Percentiles rank a stretch among this genome's conserved stretches.
Conservation (phyloP, 208 protist genomes). For the Leishmania major region DNA sequence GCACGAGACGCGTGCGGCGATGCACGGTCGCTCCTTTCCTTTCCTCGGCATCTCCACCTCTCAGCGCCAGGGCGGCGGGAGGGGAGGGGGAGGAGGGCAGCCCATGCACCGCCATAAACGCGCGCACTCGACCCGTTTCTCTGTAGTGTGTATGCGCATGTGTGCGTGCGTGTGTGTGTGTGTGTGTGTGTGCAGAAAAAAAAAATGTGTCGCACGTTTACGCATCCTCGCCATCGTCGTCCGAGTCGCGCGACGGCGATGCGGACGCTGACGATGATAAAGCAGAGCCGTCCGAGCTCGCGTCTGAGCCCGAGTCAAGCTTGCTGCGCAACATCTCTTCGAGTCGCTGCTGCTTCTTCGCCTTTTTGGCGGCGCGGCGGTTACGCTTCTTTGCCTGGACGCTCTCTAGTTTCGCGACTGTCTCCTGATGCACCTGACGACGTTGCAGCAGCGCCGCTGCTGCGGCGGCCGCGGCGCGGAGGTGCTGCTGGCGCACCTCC, state of each 20-base stretch:
- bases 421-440: slow-evolving; percentile 46
- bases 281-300: slow-evolving; percentile 1
- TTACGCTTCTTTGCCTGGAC: slow-evolving; percentile 65
- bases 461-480: slow-evolving; percentile 41
- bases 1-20: not conserved
- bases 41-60: not conserved
- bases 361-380: slow-evolving; percentile 36
- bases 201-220: not conserved
- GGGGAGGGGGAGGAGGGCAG: not conserved
- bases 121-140: not conserved
- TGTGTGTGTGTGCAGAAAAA: not conserved
- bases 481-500: slow-evolving; percentile 48
- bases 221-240: not conserved
- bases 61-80: not conserved
- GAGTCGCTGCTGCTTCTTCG: slow-evolving; percentile 23
- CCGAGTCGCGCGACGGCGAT: slow-evolving; percentile 10
- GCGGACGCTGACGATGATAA: slow-evolving; percentile 6
- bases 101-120: not conserved
- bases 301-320: not conserved
- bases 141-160: not conserved
- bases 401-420: slow-evolving; percentile 42
- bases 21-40: not conserved
- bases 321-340: slow-evolving; percentile 11
- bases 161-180: not conserved
- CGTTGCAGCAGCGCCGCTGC: slow-evolving; percentile 33